Base-by-base conservation (phyloP, 108 stramenopile species). In the Conticribra weissflogii region DNA sequence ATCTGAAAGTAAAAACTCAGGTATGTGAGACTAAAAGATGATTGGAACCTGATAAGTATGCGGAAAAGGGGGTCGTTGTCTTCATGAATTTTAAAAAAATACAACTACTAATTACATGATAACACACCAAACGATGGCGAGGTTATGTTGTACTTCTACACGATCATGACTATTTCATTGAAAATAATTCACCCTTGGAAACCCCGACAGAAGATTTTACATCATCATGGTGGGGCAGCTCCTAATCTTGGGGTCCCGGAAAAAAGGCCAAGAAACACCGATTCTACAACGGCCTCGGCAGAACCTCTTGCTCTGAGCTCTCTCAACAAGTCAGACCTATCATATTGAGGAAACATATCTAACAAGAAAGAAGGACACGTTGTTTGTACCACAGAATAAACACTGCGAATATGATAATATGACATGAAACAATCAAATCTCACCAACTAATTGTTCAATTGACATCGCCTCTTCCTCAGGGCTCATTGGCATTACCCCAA, bases 311-410 rank as follows among this genome's bases (percentile, higher is more conserved):
- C 74, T 15, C 88, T 71, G 22, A 92, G 69, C 48, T 88, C 91
- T 21, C 86, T 82, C 41, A 78, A 61, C 58, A 92, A 68, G 65
- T 92, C 88, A 9, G 64, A 75, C 9, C 91, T 87, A 23, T 88
- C 86, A 58, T 89, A 89, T 44, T 78, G 77, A 59, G 90, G 86
- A 69, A 92, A 88, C 88, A 88, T 91, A 56, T 90, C 89, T 19
- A 83, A 72, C 29, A 87, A 48, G 21, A 78, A 72, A 33, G 27
- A 57, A 33, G 29, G 0, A 57, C 14, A 33, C 31, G 31, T 15
- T 16, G 31, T 21, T 23, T 21, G 2, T 30, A 57, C 14, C 31
- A 21, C 21, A 2, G 18, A 33, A 1, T 57, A 1, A 29, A 16
- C 28, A 57, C 56, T 33, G 3, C 29, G 2, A 0, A 31, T n/a